A percentile compares a stretch with the other conserved stretches of the same genome.
phyloP scores from a whole-genome alignment of 2,329 filamentous ascomycete genomes.

The Talaromyces sp. region DNA sequence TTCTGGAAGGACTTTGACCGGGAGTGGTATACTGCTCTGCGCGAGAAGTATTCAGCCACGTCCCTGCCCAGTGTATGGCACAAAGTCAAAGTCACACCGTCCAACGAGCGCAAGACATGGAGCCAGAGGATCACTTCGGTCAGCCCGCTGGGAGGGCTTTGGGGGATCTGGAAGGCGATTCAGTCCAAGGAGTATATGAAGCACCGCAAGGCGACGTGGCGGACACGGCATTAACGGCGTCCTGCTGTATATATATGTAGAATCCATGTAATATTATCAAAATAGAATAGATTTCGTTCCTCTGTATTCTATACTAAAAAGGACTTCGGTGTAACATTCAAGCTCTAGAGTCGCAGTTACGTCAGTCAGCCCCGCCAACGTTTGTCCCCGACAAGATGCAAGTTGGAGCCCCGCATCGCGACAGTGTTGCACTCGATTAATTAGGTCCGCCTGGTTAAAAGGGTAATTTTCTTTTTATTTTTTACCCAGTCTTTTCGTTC shows the following conservation, averaged over 20 bases:
- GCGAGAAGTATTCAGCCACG: constrained; percentile 34
- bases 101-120: constrained; percentile 12
- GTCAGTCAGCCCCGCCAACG: background rate
- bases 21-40: constrained; percentile 30
- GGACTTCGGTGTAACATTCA: background rate
- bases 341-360: background rate
- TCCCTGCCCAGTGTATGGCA: constrained; percentile 31
- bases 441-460: background rate
- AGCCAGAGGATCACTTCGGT: constrained; percentile 7
- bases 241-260: constrained; percentile 2
- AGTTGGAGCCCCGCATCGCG: background rate
- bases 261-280: background rate
- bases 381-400: background rate
- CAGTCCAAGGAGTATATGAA: constrained; percentile 11
- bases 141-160: constrained; percentile 9
- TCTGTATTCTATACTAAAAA: background rate
- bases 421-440: constrained; percentile 1
- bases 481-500: background rate
- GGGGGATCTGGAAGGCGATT: constrained; percentile 13
- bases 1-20: constrained; percentile 41
- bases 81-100: constrained; percentile 22
- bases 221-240: constrained; percentile 3
- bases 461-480: background rate
- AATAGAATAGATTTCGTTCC: background rate
- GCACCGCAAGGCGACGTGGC: constrained; percentile 10